Conservation (phyloP, 495 filamentous ascomycete genomes). For the Astrothelium subdiscretum region DNA sequence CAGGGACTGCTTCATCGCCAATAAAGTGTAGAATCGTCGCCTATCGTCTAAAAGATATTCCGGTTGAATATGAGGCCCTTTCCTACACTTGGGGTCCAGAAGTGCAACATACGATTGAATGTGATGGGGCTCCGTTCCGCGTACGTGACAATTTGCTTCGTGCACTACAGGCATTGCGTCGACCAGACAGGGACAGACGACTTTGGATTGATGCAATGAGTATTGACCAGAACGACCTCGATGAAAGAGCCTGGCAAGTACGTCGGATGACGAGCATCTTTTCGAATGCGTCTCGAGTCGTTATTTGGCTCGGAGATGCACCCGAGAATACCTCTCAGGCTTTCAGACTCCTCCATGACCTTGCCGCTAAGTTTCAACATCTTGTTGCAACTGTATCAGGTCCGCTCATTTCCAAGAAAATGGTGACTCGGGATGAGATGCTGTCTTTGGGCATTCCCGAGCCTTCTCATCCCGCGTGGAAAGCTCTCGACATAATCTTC, state of each 20-base stretch:
- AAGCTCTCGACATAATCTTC: not conserved
- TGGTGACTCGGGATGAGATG: not conserved
- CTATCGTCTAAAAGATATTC: not conserved
- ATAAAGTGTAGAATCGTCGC: not conserved
- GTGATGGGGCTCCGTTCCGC: not conserved
- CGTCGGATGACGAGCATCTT: slow-evolving; percentile 24
- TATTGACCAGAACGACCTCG: slow-evolving; percentile 27
- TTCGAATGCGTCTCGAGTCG: slow-evolving; percentile 13
- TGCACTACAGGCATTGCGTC: not conserved
- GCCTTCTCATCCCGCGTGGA: not conserved
- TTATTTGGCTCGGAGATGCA: slow-evolving; percentile 24
- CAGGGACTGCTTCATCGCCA: not conserved
- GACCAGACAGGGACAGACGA: not conserved
- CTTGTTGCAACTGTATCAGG: no score
- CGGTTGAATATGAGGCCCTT: not conserved
- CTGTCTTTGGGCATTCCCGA: not conserved
- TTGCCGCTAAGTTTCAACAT: not conserved
- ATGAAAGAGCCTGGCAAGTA: slow-evolving; percentile 25
- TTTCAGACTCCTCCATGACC: not conserved
- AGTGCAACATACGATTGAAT: not conserved
- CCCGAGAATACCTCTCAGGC: not conserved
- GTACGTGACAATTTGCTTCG: not conserved
- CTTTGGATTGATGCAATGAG: slow-evolving; percentile 22
- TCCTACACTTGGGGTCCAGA: not conserved
- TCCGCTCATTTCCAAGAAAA: no score